A percentile compares a stretch with the other conserved stretches of the same genome.
Conservation (phyloP, 305 asterid species). For the Fraxinus greggii region DNA sequence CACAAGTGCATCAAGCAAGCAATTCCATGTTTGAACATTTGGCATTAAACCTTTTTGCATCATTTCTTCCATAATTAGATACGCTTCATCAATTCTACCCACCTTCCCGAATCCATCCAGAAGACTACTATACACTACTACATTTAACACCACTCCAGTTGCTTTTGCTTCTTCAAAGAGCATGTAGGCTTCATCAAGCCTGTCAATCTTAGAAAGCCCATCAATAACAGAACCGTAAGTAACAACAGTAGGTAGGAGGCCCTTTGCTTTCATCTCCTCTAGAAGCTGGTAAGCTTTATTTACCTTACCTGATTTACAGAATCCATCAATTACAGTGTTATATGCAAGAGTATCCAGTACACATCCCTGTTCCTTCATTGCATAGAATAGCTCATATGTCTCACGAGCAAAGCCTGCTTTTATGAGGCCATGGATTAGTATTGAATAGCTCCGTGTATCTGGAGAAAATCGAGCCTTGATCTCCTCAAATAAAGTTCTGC, state of each 20-base stretch:
- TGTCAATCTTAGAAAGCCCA: slow-evolving; percentile 94
- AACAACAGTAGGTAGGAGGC: slow-evolving; percentile 80
- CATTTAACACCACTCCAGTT: slow-evolving; percentile 59
- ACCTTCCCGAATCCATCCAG: slow-evolving; percentile 95
- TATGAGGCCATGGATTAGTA: slow-evolving; percentile 76
- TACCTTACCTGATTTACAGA: slow-evolving; percentile 91
- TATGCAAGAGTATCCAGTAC: slow-evolving; percentile 85
- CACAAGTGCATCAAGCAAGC: slow-evolving; percentile 90
- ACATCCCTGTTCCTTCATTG: slow-evolving; percentile 88
- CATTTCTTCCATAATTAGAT: slow-evolving; percentile 87
- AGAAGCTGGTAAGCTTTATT: slow-evolving; percentile 92
- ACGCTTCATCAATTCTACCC: slow-evolving; percentile 93
- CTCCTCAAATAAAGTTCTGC: slow-evolving; percentile 76
- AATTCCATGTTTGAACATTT: slow-evolving; percentile 86
- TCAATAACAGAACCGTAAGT: slow-evolving; percentile 95
- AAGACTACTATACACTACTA: slow-evolving; percentile 81
- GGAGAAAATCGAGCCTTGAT: slow-evolving; percentile 62
- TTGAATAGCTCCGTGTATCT: slow-evolving; percentile 82
- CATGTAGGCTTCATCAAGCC: slow-evolving; percentile 97
- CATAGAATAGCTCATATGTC: slow-evolving; percentile 74
- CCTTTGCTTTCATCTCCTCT: slow-evolving; percentile 90
- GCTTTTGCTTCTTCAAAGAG: slow-evolving; percentile 98
- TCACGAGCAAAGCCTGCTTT: slow-evolving; percentile 89
- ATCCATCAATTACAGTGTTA: slow-evolving; percentile 86
- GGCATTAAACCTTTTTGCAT: slow-evolving; percentile 80